These are phyloP conservation scores for Daldinia bambusicola DNA, from an alignment of 495 filamentous ascomycete genomes.

Conservation along the genomic window DNA sequence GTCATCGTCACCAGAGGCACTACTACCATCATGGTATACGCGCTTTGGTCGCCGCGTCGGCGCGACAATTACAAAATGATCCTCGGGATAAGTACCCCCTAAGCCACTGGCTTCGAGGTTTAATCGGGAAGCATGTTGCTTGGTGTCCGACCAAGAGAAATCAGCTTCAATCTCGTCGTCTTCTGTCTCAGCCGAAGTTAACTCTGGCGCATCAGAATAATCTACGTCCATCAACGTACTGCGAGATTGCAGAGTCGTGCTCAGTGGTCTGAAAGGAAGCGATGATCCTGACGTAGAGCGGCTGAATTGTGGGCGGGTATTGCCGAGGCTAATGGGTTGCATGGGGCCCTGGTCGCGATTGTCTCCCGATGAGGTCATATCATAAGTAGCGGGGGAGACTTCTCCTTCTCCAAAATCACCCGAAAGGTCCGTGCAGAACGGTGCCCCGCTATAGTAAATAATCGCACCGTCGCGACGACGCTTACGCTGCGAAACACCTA, in stretches of 20 bases:
- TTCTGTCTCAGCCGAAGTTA: conserved; percentile 42
- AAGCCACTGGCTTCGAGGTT: conserved; percentile 70
- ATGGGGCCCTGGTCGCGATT: conserved; percentile 25
- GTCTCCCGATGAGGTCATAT: conserved; percentile 53
- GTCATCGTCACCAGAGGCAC: conserved; percentile 32
- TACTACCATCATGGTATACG: conserved; percentile 7
- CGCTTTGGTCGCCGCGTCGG: conserved; percentile 56
- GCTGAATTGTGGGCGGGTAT: conserved; percentile 39
- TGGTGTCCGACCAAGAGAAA: conserved; percentile 52
- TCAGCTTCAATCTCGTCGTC: conserved; percentile 48
- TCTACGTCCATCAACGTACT: conserved; percentile 35
- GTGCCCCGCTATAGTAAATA: conserved; percentile 79
- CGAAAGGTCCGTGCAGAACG: conserved; percentile 80
- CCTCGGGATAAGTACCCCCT: conserved; percentile 70
- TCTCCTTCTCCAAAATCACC: conserved; percentile 61
- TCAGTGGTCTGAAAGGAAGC: conserved; percentile 56
- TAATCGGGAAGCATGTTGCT: conserved; percentile 35
- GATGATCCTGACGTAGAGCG: conserved; percentile 57
- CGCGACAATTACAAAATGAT: conserved; percentile 72
- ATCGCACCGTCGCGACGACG: conserved; percentile 73
- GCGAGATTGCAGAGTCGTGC: conserved; percentile 45
- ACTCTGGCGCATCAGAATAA: conserved; percentile 34
- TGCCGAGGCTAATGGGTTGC: conserved; percentile 35
- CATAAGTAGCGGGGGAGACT: conserved; percentile 51
- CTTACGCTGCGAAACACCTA: conserved; percentile 55